Base-by-base conservation (phyloP, 2,329 filamentous ascomycete genomes). In the Ophiostoma fasciatum region DNA sequence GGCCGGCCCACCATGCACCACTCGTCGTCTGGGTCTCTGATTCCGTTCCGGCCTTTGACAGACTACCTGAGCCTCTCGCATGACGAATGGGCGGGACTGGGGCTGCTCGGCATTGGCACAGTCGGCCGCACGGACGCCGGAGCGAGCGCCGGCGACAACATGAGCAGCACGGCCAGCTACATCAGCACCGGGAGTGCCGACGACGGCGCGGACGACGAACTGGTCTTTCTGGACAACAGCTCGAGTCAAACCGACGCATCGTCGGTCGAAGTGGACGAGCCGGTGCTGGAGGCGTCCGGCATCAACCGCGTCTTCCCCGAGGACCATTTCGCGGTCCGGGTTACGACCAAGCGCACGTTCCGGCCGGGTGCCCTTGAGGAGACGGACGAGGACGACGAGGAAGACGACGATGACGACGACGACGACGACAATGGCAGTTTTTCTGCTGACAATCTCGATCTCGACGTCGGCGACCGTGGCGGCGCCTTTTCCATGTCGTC, bases 311-410 rank as follows among this genome's bases (percentile, higher is more conserved):
- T 74, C 0, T 54, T 63, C 19, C 73, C 74, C 0, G 71, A 76
- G n/a, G 74, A 78, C 42, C 73, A 78, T 42, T 78, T 78, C 40
- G 59, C 65, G 28, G 56, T 77, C 1, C 57, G 65, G 3, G 71
- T 76, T 3, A 60, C 59, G 3, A 73, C 69, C 0, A 60, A 54
- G 28, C 58, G 67, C 13, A 52, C 59, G 12, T 37, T 39, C 4
- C 26, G n/a, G 9, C 0, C 62, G 54, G 11, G n/a, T n/a, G n/a
- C n/a, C n/a, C n/a, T n/a, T n/a, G 31, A 21, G 4, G 28, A 22
- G 3, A 27, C 25, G 8, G 12, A 20, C 9, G 29, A 13, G 4
- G 23, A 29, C 10, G 30, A 30, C 6, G 17, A 31, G 9, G 27
- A 28, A n/a, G 31, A 21, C 5, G 28, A 22, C 4, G 30, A 28